These are phyloP conservation scores for Amphibolis antarctica DNA, from an alignment of 106 monocot genomes.

Conservation along the genomic window DNA sequence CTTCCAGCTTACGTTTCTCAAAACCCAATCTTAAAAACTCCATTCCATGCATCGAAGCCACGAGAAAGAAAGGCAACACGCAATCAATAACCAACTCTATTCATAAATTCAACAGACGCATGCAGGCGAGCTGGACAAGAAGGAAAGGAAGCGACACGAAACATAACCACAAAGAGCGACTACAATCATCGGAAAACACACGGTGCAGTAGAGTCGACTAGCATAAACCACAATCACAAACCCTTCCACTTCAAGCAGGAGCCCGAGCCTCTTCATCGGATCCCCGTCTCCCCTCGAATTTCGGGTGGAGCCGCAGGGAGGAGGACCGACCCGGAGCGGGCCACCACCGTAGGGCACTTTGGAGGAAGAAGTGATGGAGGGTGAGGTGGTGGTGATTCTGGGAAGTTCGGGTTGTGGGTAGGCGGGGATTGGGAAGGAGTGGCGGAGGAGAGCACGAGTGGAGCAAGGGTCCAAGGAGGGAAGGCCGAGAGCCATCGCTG, in stretches of 20 bases:
- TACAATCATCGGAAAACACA: neutral
- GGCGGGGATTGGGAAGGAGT: neutral
- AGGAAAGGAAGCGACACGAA: too few relatives aligned
- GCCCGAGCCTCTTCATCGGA: neutral
- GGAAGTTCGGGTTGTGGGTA: too few relatives aligned
- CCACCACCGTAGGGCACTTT: neutral
- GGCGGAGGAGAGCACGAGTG: neutral
- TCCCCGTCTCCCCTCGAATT: neutral
- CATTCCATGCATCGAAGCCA: too few relatives aligned
- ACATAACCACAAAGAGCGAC: too few relatives aligned
- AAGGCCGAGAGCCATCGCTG: neutral
- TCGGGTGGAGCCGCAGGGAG: neutral
- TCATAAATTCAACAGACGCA: too few relatives aligned
- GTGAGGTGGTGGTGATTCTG: neutral
- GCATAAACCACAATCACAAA: neutral
- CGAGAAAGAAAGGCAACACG: too few relatives aligned
- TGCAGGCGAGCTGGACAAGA: too few relatives aligned
- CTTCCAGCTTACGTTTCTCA: too few relatives aligned
- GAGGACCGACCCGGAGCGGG: neutral
- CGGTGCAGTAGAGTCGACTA: neutral
- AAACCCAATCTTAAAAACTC: too few relatives aligned
- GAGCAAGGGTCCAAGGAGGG: neutral
- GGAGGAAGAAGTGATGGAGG: neutral
- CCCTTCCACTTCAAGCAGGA: constrained; percentile 19
- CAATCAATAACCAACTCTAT: too few relatives aligned